Base-by-base conservation (phyloP, 2,329 filamentous ascomycete species). In the Colletotrichum gigasporum region DNA sequence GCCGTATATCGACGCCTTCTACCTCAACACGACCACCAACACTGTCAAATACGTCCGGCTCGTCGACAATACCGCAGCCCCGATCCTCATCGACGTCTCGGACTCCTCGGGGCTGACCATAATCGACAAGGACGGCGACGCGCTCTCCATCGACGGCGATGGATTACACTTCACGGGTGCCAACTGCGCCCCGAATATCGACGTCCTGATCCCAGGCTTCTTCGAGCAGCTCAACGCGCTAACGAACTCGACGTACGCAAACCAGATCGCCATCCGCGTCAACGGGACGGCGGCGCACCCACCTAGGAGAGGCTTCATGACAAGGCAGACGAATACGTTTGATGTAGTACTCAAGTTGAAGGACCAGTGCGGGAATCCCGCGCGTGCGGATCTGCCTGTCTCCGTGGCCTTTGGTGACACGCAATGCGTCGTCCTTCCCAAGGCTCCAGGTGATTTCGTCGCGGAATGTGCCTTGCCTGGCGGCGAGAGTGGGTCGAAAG, bases 1-100 rank as follows among this genome's bases (percentile, higher is more conserved):
- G 66, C 76, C 77, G 0, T 79, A 76, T 45, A 73, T 80, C 3
- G 75, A 79, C 50, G 74, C 78, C 0, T 70, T 80, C 20, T 71
- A 73, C 41, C 75, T 79, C 47, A 71, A 75, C 20, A 68, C 66
- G 3, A 70, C 73, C 14, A 74, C 73, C 1, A 57, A 78, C 2
- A 67, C 72, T 3, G 76, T 78, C 0, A 50, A 78, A 2, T 79
- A 73, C 42, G 51, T 79, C 11, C 75, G 76, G 0, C 59, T 79
- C 4, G 65, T 73, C 0, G 74, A 79, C 50, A 67, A 68, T 3
- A 56, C 65, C 6, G 69, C 72, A 2, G 71, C 70, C 0, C 69
- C 71, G 0, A 67, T 74, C 52, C 71, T 71, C 44, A 60, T 80
- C 2, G 78, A 79, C 57, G 68, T 79, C 5, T 78, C 78, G 0